phyloP scores from a whole-genome alignment of 495 filamentous ascomycete species.

The Daldinia caldariorum region DNA sequence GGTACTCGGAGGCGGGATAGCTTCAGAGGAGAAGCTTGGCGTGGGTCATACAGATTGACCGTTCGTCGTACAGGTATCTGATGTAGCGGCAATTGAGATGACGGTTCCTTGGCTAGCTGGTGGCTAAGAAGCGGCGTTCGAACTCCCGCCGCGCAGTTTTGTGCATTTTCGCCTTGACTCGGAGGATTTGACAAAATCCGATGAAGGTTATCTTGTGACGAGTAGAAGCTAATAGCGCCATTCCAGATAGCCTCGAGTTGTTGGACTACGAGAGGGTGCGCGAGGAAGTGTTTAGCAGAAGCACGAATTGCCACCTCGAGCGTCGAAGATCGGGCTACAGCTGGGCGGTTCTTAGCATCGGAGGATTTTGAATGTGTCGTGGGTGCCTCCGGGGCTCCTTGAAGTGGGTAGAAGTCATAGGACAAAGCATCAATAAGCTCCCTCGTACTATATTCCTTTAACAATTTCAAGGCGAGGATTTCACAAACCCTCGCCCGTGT shows the following conservation, averaged over 20 bases:
- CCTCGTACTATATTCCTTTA: constrained; percentile 86
- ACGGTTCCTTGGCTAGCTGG: constrained; percentile 53
- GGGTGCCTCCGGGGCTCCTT: constrained; percentile 70
- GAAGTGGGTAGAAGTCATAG: constrained; percentile 93
- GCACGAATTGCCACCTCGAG: constrained; percentile 92
- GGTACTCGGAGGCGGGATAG: constrained; percentile 88
- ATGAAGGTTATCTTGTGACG: constrained; percentile 82
- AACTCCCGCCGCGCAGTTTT: constrained; percentile 42
- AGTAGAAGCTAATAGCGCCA: constrained; percentile 91
- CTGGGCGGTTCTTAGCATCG: constrained; percentile 52
- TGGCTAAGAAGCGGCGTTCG: constrained; percentile 57
- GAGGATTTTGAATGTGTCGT: constrained; percentile 43
- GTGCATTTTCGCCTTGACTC: constrained; percentile 19
- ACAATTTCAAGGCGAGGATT: constrained; percentile 86
- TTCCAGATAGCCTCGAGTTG: constrained; percentile 97
- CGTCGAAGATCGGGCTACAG: constrained; percentile 81
- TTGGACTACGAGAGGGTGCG: constrained; percentile 88
- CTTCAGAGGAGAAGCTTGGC: constrained; percentile 89
- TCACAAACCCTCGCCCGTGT: constrained; percentile 89
- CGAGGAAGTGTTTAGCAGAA: constrained; percentile 86
- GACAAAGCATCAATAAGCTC: constrained; percentile 92
- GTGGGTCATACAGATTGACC: constrained; percentile 87
- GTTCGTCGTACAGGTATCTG: constrained; percentile 68
- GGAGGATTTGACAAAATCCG: constrained; percentile 53
- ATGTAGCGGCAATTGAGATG: constrained; percentile 46